A percentile compares a stretch with the other conserved stretches of the same genome.
Conservation (phyloP, 495 filamentous ascomycete species). For the Aspergillus saccharolyticus region DNA sequence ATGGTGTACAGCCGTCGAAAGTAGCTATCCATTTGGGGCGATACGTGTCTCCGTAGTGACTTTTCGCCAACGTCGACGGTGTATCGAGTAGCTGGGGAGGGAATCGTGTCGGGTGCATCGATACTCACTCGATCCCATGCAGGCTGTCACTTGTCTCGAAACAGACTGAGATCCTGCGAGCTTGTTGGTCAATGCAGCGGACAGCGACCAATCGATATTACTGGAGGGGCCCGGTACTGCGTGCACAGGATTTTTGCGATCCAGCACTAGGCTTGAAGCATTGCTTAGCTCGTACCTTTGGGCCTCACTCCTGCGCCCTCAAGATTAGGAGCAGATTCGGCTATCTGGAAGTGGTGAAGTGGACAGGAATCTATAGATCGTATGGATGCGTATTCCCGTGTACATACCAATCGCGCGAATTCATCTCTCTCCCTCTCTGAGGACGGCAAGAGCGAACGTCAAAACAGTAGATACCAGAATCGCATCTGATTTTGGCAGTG, state of each 20-base stretch:
- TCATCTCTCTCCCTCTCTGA: too few relatives aligned
- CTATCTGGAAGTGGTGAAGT: background rate
- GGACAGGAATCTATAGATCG: background rate
- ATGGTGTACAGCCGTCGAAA: too few relatives aligned
- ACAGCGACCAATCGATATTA: background rate
- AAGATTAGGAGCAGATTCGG: conserved; percentile 1
- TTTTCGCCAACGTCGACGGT: background rate
- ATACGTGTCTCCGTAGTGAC: background rate
- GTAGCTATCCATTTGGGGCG: too few relatives aligned
- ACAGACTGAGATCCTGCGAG: background rate
- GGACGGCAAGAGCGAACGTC: too few relatives aligned
- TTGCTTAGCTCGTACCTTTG: background rate
- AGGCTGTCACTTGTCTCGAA: conserved; percentile 3
- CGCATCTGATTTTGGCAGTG: too few relatives aligned
- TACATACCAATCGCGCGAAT: background rate
- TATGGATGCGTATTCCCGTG: background rate
- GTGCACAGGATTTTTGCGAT: background rate
- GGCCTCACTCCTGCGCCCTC: background rate
- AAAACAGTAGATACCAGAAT: too few relatives aligned
- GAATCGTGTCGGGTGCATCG: conserved; percentile 9
- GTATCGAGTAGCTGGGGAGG: conserved; percentile 8
- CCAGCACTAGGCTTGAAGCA: background rate
- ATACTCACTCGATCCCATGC: background rate
- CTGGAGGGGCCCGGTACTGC: background rate
- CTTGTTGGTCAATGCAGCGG: conserved; percentile 14